These are phyloP conservation scores for Starmerella sirachaensis DNA, from an alignment of 805 yeast species.

Conservation along the genomic window DNA sequence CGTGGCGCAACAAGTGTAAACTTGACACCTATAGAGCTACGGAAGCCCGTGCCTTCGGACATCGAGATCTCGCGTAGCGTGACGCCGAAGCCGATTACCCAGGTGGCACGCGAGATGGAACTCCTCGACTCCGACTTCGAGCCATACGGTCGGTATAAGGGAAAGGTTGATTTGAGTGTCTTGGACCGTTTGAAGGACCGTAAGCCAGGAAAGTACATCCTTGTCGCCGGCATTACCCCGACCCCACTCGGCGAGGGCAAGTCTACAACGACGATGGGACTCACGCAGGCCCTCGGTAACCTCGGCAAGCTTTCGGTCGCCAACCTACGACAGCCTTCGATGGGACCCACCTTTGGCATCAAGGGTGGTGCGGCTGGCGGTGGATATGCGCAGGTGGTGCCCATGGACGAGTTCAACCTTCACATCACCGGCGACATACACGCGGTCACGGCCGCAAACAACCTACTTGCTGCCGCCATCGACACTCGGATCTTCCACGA, in stretches of 20 bases:
- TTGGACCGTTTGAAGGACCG: slow-evolving; percentile 53
- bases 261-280: slow-evolving; percentile 89
- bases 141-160: slow-evolving; percentile 81
- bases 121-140: slow-evolving; percentile 68
- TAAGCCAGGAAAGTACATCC: slow-evolving; percentile 71
- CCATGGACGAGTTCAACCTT: slow-evolving; percentile 98
- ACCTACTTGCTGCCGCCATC: slow-evolving; percentile 87
- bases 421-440: slow-evolving; percentile 96
- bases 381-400: slow-evolving; percentile 93
- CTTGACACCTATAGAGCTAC: slow-evolving; percentile 43
- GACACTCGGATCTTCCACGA: slow-evolving; percentile 97
- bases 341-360: slow-evolving; percentile 98
- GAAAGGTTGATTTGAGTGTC: slow-evolving; percentile 65
- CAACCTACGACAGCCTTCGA: slow-evolving; percentile 91
- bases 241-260: slow-evolving; percentile 98
- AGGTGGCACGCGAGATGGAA: slow-evolving; percentile 74
- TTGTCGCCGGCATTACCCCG: slow-evolving; percentile 96
- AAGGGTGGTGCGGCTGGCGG: slow-evolving; percentile 99
- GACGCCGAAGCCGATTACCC: slow-evolving; percentile 67
- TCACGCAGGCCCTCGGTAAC: slow-evolving; percentile 89
- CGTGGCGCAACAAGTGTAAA: slow-evolving; percentile 39
- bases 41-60: slow-evolving; percentile 78
- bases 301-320: slow-evolving; percentile 74
- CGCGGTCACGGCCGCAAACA: slow-evolving; percentile 89
- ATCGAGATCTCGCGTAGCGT: slow-evolving; percentile 81